Evolutionary conservation across 2,329 filamentous ascomycete species (phyloP).

Genomic region (Trichoderma sp.): DNA sequence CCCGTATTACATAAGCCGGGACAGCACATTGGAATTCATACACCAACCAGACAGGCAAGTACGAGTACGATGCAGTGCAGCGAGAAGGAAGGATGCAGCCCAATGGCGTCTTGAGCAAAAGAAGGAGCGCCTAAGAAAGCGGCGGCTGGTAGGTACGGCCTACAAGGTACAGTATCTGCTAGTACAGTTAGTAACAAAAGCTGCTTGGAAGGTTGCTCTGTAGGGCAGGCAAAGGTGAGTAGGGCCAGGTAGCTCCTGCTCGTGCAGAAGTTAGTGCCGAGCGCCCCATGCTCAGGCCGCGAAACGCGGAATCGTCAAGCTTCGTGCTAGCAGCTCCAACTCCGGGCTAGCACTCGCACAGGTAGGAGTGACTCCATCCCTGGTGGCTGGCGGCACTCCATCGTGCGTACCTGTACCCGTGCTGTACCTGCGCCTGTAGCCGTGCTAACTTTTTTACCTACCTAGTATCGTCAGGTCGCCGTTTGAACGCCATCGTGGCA

Average conservation of each 20-base stretch:
- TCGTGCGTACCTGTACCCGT: neutral
- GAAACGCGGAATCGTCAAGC: constrained; percentile 13
- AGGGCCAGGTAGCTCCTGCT: neutral
- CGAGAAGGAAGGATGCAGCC: neutral
- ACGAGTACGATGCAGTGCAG: neutral
- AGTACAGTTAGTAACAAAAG: neutral
- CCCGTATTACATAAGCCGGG: constrained; percentile 8
- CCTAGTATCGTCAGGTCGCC: neutral
- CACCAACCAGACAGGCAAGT: neutral
- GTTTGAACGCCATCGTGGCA: neutral
- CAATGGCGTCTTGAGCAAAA: neutral
- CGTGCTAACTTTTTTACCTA: neutral
- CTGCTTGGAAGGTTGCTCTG: neutral
- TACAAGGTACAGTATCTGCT: neutral
- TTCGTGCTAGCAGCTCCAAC: neutral
- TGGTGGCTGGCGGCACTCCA: neutral
- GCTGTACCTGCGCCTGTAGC: neutral
- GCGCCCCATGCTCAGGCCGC: neutral
- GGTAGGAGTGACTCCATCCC: neutral
- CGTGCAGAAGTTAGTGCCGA: constrained; percentile 17
- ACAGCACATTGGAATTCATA: neutral
- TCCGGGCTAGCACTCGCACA: neutral
- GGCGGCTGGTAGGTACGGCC: neutral
- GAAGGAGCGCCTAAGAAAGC: neutral
- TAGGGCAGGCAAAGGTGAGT: neutral